Conservation (phyloP, 345 rosid genomes). For the Combretum micranthum region DNA sequence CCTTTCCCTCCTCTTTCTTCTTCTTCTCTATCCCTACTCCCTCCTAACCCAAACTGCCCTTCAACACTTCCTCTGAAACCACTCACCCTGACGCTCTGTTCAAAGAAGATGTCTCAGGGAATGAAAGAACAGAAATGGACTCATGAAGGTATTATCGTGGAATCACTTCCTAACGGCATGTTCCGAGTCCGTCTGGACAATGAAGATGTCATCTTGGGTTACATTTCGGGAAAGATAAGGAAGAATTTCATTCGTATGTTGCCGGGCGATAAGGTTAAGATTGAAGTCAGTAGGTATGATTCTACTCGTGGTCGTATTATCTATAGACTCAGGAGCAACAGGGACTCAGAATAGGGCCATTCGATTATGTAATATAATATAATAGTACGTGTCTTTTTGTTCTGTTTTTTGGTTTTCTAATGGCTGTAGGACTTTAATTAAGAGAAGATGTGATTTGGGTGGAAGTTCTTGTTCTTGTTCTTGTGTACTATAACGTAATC, state of each 20-base stretch:
- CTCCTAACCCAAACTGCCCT: too few species aligned
- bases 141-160: slow-evolving; percentile 46
- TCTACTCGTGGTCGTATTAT: slow-evolving; percentile 72
- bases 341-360: slow-evolving; percentile 15
- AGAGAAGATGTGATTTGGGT: too few species aligned
- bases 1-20: too few species aligned
- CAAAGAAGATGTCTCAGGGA: slow-evolving; percentile 14
- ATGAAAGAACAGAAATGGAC: slow-evolving; percentile 42
- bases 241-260: slow-evolving; percentile 75
- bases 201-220: slow-evolving; percentile 61
- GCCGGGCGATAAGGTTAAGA: slow-evolving; percentile 84
- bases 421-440: too few species aligned
- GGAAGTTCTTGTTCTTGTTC: too few species aligned
- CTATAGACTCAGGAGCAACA: slow-evolving; percentile 39
- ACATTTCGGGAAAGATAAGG: slow-evolving; percentile 82
- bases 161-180: slow-evolving; percentile 65
- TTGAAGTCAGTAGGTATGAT: slow-evolving; percentile 85
- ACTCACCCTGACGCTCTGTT: background rate
- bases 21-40: too few species aligned
- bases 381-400: too few species aligned
- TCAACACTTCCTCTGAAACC: too few species aligned
- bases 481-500: too few species aligned
- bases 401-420: too few species aligned
- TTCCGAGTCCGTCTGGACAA: slow-evolving; percentile 60
- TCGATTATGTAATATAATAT: too few species aligned